A percentile compares a stretch with the other conserved stretches of the same genome.
Evolutionary conservation across 2,329 filamentous ascomycete genomes (phyloP).

Genomic region (Talaromyces sp.): DNA sequence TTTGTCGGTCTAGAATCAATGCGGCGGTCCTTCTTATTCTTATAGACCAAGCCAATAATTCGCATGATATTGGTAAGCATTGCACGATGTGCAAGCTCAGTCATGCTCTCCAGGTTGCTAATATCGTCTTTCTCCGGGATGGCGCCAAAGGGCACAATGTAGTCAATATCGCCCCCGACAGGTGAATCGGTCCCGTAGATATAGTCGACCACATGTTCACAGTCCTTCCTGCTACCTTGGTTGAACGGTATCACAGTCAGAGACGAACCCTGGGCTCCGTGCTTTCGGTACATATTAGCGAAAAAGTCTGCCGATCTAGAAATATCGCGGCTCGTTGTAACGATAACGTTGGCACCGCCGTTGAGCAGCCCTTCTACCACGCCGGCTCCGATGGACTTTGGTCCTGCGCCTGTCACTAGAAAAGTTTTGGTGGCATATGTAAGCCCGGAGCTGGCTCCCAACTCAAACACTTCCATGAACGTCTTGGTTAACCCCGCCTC

Average conservation of each 20-base stretch:
- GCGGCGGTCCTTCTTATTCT: conserved; percentile 79
- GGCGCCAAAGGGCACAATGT: conserved; percentile 91
- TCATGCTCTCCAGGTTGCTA: conserved; percentile 92
- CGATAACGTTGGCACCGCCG: conserved; percentile 92
- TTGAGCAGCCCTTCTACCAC: conserved; percentile 94
- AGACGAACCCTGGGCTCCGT: conserved; percentile 88
- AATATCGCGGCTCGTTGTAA: conserved; percentile 97
- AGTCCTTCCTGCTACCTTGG: conserved; percentile 78
- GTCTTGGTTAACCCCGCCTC: conserved; percentile 94
- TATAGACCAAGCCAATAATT: conserved; percentile 84
- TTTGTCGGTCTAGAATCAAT: conserved; percentile 95
- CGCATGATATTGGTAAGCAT: conserved; percentile 97
- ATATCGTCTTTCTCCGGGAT: conserved; percentile 98
- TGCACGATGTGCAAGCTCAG: conserved; percentile 95
- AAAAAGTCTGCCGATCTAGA: conserved; percentile 98
- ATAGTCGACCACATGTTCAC: conserved; percentile 83
- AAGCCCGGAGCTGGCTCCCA: conserved; percentile 75
- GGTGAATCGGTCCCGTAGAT: conserved; percentile 98
- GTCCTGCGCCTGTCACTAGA: conserved; percentile 96
- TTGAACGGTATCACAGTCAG: conserved; percentile 98
- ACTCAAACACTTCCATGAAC: conserved; percentile 87
- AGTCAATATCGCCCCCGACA: conserved; percentile 93
- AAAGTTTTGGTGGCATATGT: conserved; percentile 93
- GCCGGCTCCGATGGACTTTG: conserved; percentile 94
- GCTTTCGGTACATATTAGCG: conserved; percentile 95